A percentile compares a stretch with the other conserved stretches of the same genome.
These are phyloP conservation scores for Comarum palustre DNA, from an alignment of 306 rosid species.

Conservation along the genomic window DNA sequence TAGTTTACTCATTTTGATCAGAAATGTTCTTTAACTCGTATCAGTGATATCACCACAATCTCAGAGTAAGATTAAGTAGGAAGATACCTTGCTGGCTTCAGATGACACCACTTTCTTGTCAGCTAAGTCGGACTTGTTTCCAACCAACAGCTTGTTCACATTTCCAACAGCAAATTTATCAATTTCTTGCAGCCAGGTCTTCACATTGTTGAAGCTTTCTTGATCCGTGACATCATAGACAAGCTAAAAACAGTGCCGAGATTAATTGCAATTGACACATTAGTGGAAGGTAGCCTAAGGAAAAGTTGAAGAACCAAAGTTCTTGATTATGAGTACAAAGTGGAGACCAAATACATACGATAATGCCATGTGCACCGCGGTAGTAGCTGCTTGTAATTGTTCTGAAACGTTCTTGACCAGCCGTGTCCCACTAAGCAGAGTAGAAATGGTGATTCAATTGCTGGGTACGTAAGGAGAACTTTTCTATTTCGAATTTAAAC, in stretches of 20 bases:
- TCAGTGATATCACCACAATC: neutral
- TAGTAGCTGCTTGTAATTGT: slow-evolving; percentile 85
- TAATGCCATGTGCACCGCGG: slow-evolving; percentile 83
- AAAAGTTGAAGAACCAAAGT: neutral
- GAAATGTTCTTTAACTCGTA: neutral
- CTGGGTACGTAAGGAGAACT: neutral
- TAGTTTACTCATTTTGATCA: neutral
- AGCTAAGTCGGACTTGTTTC: slow-evolving; percentile 63
- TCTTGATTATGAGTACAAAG: neutral
- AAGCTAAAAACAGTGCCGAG: slow-evolving; percentile 39
- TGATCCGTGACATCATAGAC: slow-evolving; percentile 81
- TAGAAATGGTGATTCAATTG: slow-evolving; percentile 4
- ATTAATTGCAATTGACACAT: slow-evolving; percentile 1
- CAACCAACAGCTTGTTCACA: slow-evolving; percentile 75
- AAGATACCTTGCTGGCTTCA: slow-evolving; percentile 62
- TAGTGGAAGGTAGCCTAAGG: neutral
- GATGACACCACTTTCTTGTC: slow-evolving; percentile 71
- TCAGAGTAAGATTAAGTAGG: neutral
- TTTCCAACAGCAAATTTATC: slow-evolving; percentile 72
- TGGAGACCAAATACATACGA: slow-evolving; percentile 34
- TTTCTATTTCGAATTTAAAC: neutral
- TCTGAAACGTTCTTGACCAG: slow-evolving; percentile 82
- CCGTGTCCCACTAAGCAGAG: slow-evolving; percentile 65
- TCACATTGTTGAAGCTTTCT: slow-evolving; percentile 77
- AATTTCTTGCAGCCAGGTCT: slow-evolving; percentile 78